These are phyloP conservation scores for Pulveroboletus sp. DNA, from an alignment of 768 basidiomycete genomes.

Conservation along the genomic window DNA sequence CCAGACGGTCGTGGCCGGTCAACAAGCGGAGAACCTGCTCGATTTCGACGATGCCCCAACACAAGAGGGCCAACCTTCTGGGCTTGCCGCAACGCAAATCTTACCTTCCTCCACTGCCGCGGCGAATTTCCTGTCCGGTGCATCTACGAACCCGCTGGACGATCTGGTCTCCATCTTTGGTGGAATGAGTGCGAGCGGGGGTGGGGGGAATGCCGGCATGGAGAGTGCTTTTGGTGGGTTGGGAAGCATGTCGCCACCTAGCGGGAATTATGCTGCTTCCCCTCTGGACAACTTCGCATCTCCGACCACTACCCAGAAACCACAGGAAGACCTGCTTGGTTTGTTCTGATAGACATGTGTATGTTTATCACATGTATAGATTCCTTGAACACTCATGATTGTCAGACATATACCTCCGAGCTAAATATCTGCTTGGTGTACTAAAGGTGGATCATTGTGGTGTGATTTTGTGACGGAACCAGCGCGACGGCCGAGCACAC, in stretches of 20 bases:
- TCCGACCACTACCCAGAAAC: constrained; percentile 25
- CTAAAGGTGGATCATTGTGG: no score
- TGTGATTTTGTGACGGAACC: no score
- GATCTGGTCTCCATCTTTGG: constrained; percentile 94
- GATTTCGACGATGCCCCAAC: constrained; percentile 82
- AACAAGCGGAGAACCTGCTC: constrained; percentile 91
- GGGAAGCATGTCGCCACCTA: constrained; percentile 10
- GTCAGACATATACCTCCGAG: no score
- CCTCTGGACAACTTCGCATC: constrained; percentile 23
- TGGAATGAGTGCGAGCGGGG: constrained; percentile 35
- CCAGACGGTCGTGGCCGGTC: constrained; percentile 88
- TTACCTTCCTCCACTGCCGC: constrained; percentile 71
- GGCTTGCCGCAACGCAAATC: constrained; percentile 75
- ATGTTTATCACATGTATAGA: neutral
- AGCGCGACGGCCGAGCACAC: no score
- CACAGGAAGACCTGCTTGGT: constrained; percentile 54
- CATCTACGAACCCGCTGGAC: constrained; percentile 86
- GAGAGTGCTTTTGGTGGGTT: constrained; percentile 19
- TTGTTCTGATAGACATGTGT: constrained; percentile 40
- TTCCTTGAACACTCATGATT: no score
- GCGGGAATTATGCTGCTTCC: constrained; percentile 3
- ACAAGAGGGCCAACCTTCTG: constrained; percentile 59
- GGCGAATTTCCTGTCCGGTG: constrained; percentile 70
- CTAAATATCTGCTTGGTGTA: no score
- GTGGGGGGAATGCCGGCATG: constrained; percentile 11